Evolutionary conservation across 2,329 filamentous ascomycete genomes (phyloP), one percentile per base, ranked within the genome.

Genomic region (Akanthomyces dipterigenus): DNA sequence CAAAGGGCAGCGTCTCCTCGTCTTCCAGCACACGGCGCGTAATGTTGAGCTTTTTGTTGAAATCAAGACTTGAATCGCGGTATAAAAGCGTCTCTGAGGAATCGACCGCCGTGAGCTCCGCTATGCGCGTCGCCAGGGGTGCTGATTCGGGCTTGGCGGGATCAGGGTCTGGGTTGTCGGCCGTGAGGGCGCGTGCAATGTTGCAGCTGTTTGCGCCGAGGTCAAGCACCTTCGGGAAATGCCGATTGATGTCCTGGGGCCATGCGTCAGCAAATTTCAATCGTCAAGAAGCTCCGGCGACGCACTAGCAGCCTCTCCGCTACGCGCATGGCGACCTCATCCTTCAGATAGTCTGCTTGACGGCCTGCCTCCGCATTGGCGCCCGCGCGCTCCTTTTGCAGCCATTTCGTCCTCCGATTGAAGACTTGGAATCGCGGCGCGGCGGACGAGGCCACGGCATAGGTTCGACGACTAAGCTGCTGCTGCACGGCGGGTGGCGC

Each of bases 181-280:
- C 79, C 67, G 88, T 88, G 50, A 98, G 82, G 61, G 90, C 89
- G 64, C 88, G 87, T 22, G 93, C 93, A 64, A 99, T 87, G 75
- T 97, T 96, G 82, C 93, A 97, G 64, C 93, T 91, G 73, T 98
- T 96, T 64, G 95, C 93, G 64, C 95, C 95, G 36, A 97, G 86
- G 74, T 99, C 95, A 63, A 99, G 88, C 26, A 92, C 91, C 66
- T 85, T 82, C 49, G 89, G 85, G 69, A 96, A 97, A 61, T 86
- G 81, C 36, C 95, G 89, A 69, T 96, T 96, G 78, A 99, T 96
- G 72, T 98, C 93, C 90, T 93, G 65, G 14, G 46, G 31, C 16
- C 24, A 45, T 8, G 31, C 24, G 31, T 50, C 43, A 55, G 60
- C 16, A 34, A 46, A 22, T 22, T 18, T 8, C 38, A 16, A 11